Evolutionary conservation across 345 rosid genomes (phyloP).

Genomic region (Melaleuca quinquenervia): DNA sequence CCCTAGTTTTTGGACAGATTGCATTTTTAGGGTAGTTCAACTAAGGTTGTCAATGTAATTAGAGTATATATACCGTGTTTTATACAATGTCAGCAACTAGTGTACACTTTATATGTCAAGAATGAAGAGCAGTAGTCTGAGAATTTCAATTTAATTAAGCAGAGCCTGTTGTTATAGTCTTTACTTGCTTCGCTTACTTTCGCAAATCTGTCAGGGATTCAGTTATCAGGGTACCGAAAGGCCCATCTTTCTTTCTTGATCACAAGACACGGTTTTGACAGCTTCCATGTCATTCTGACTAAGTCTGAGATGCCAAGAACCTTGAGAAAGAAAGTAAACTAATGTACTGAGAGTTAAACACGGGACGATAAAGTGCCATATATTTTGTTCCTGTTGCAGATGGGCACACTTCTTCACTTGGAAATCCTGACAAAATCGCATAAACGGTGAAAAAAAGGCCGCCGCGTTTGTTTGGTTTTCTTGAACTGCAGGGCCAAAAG

Average conservation of each 20-base stretch:
- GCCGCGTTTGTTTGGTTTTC: neutral
- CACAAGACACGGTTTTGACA: neutral
- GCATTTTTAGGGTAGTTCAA: neutral
- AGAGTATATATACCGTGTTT: neutral
- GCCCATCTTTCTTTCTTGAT: neutral
- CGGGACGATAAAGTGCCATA: neutral
- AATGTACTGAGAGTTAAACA: neutral
- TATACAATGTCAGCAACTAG: neutral
- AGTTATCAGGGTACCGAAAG: neutral
- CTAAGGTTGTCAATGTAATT: neutral
- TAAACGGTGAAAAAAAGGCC: neutral
- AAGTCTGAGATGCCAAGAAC: neutral
- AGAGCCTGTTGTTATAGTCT: neutral
- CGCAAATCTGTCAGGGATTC: neutral
- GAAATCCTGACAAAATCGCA: neutral
- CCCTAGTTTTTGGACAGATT: neutral
- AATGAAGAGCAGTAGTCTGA: neutral
- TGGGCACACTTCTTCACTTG: neutral
- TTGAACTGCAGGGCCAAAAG: neutral
- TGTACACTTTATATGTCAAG: neutral
- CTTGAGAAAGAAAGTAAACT: neutral
- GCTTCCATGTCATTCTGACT: neutral
- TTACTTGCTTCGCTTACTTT: neutral
- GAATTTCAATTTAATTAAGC: neutral
- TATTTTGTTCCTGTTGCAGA: neutral